A percentile compares a stretch with the other conserved stretches of the same genome.
Conservation (phyloP, 805 yeast genomes). For the Metschnikowia corniflorae region DNA sequence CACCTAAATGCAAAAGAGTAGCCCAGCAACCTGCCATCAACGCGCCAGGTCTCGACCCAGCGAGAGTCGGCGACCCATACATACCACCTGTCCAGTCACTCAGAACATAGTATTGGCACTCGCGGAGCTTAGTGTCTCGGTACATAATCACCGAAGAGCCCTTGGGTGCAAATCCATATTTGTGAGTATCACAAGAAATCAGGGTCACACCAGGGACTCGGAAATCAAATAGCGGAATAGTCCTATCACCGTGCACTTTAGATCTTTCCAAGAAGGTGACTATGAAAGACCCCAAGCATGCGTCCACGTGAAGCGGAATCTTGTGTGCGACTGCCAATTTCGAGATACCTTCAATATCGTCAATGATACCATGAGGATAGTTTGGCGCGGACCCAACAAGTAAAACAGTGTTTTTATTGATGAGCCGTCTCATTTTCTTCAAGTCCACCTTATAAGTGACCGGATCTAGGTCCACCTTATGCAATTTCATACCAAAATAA, state of each 20-base stretch:
- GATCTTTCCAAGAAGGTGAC: conserved; percentile 74
- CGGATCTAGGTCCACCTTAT: conserved; percentile 74
- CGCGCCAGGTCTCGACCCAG: conserved; percentile 97
- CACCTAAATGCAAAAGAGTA: conserved; percentile 77
- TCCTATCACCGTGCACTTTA: conserved; percentile 39
- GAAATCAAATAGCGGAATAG: conserved; percentile 69
- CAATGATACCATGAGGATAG: conserved; percentile 94
- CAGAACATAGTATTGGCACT: conserved; percentile 77
- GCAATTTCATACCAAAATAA: conserved; percentile 82
- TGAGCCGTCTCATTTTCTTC: conserved; percentile 54
- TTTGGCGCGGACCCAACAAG: conserved; percentile 95
- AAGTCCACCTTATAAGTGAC: conserved; percentile 65
- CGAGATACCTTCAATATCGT: conserved; percentile 75
- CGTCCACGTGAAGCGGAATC: conserved; percentile 94
- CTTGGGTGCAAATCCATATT: conserved; percentile 97
- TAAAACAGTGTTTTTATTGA: conserved; percentile 77
- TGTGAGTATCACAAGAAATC: conserved; percentile 98
- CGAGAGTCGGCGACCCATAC: conserved; percentile 94
- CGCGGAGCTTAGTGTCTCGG: conserved; percentile 61
- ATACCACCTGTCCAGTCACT: conserved; percentile 93
- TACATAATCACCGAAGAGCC: conserved; percentile 94
- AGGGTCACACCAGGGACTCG: conserved; percentile 89
- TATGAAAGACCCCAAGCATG: conserved; percentile 91
- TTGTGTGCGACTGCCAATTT: conserved; percentile 56
- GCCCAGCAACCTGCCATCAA: conserved; percentile 99